A percentile compares a stretch with the other conserved stretches of the same genome.
Evolutionary conservation across 306 rosid genomes (phyloP).

Genomic region (Cicer pinnatifidum): DNA sequence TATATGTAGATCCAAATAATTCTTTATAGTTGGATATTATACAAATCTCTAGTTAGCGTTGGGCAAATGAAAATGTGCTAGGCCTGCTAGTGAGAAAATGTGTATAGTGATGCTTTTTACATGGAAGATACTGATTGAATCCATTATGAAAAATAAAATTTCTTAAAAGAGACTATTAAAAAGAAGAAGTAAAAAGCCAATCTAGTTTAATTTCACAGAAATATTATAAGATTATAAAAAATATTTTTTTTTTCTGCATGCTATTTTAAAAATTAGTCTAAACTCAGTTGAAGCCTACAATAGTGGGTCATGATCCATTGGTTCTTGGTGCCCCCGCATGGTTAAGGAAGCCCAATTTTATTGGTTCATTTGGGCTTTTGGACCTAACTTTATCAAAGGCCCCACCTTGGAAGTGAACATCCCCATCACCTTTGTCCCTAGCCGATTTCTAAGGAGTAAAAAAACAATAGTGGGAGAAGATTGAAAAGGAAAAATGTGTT

Average conservation of each 20-base stretch:
- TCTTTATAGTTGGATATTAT: too few species aligned
- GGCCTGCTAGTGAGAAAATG: too few species aligned
- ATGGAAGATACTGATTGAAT: too few species aligned
- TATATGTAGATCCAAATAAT: too few species aligned
- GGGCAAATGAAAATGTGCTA: too few species aligned
- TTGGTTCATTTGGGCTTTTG: conserved; percentile 58
- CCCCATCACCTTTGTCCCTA: background rate
- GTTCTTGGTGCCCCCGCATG: conserved; percentile 39
- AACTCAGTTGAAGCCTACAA: conserved; percentile 44
- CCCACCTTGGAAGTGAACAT: conserved; percentile 40
- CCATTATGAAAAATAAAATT: too few species aligned
- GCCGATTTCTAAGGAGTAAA: conserved; percentile 12
- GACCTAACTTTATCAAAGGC: conserved; percentile 42
- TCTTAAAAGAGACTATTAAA: too few species aligned
- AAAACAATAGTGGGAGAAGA: background rate
- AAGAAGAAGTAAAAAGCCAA: too few species aligned
- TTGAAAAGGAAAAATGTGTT: background rate
- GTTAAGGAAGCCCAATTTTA: conserved; percentile 51
- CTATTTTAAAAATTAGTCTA: background rate
- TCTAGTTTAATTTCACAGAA: too few species aligned
- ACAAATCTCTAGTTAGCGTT: too few species aligned
- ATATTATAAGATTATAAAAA: too few species aligned
- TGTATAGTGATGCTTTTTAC: too few species aligned
- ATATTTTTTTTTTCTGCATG: background rate
- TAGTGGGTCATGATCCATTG: conserved; percentile 43